Evolutionary conservation across 129 eudicot species (phyloP).

Genomic region (Arctium lappa): DNA sequence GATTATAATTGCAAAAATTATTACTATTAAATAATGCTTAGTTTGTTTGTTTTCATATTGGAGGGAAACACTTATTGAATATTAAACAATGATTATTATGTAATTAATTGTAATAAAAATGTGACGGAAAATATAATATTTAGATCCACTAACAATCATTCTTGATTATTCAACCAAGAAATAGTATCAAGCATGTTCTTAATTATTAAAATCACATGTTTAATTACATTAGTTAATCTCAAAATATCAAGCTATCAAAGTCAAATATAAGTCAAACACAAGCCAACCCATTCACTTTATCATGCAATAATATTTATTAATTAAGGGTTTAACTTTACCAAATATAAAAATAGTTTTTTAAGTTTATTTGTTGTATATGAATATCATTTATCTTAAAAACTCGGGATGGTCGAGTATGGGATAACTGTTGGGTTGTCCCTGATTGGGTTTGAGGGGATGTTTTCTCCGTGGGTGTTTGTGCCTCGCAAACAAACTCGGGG

Average conservation of each 20-base stretch:
- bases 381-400: background rate
- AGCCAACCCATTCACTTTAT: background rate
- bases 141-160: background rate
- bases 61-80: too few species aligned
- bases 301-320: background rate
- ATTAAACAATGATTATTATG: background rate
- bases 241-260: background rate
- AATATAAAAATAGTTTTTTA: background rate
- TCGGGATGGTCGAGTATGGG: too few species aligned
- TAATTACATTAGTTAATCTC: background rate
- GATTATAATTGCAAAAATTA: too few species aligned
- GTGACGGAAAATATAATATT: background rate
- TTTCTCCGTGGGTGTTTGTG: too few species aligned
- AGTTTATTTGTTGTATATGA: background rate
- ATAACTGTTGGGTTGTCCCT: too few species aligned
- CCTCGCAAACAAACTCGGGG: too few species aligned
- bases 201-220: slow-evolving; percentile 3
- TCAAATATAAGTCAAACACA: slow-evolving; percentile 10
- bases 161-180: background rate
- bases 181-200: background rate
- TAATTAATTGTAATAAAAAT: background rate
- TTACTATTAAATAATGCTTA: too few species aligned
- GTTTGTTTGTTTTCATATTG: too few species aligned
- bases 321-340: background rate
- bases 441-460: too few species aligned